Conservation (phyloP, 2,329 filamentous ascomycete species). For the Claviceps cyperi region DNA sequence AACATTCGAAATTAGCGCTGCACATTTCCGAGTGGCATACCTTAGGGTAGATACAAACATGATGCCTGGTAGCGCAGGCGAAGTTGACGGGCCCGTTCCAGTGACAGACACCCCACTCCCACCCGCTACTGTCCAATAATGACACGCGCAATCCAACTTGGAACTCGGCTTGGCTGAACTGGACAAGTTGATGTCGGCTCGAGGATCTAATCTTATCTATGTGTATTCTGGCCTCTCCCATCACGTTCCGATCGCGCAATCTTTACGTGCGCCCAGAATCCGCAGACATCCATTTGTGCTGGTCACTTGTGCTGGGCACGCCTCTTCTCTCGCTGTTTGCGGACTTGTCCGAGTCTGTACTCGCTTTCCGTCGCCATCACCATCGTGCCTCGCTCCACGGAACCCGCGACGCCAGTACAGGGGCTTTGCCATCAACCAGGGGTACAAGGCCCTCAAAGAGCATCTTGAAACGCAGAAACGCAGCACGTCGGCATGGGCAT, state of each 20-base stretch:
- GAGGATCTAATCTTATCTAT: not conserved
- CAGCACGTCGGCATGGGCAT: slow-evolving; percentile 8
- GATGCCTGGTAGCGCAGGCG: not conserved
- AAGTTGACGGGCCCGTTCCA: not conserved
- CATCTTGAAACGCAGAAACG: slow-evolving; percentile 7
- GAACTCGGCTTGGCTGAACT: not conserved
- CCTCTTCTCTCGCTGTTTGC: not conserved
- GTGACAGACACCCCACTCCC: not conserved
- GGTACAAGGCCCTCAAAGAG: slow-evolving; percentile 1
- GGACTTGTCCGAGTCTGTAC: not conserved
- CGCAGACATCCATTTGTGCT: slow-evolving; percentile 13
- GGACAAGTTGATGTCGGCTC: not conserved
- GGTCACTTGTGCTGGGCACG: not conserved
- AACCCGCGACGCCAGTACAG: slow-evolving; percentile 1
- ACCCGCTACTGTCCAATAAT: not conserved
- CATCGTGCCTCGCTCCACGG: not conserved
- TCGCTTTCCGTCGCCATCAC: not conserved
- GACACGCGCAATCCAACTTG: not conserved
- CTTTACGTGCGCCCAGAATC: not conserved
- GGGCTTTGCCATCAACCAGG: not conserved
- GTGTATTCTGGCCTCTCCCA: not conserved
- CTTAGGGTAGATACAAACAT: too few relatives aligned
- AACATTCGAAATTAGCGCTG: not conserved
- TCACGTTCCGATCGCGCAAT: not conserved
- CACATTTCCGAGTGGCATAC: not conserved